Evolutionary conservation across 768 basidiomycete species (phyloP), one percentile per base, ranked within the genome.

Genomic region (Amanita pseudoporphyria): DNA sequence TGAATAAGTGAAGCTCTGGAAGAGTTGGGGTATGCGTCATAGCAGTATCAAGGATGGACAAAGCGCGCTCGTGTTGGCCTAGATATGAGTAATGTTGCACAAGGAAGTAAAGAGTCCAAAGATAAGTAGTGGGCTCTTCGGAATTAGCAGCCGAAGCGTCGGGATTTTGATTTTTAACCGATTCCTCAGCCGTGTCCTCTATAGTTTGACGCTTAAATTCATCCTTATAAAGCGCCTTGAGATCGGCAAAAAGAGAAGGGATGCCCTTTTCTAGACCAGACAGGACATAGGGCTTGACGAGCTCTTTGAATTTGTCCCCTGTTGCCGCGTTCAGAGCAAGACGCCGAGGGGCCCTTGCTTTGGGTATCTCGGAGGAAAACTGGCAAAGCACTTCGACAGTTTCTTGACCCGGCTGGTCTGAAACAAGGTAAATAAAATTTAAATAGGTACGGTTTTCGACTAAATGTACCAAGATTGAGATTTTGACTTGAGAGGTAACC

Each of bases 81-180:
- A 88, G 68, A 60, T 75, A 78, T 0, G 88, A 86, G 59, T 89
- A 74, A 61, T 94, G 93, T 57, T 95, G 90, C 0, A 92, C 84
- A 44, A 98, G 82, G 73, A 87, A 96, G 69, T 95, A 98, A 33
- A 97, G 78, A 9, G 87, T 83, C 96, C 96, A 99, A 9, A 98
- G 76, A 57, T 95, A 87, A 13, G 79, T 82, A 3, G 90, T 82
- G 1, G 95, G 93, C 38, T 84, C 81, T 22, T 69, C 54, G 18
- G 62, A 54, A 12, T 57, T 43, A 12, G 64, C 53, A 7, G 62
- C 52, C 7, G 61, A 52, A 0, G 63, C 52, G 7, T 54, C 51
- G 9, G 55, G 46, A 6, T 56, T 43, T 22, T 59, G 54, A 26
- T 56, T 57, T 3, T 61, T 55, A 22, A 64, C 60, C 45, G 69